phyloP scores from a whole-genome alignment of 805 yeast genomes.

The Nakazawaea wickerhamii region DNA sequence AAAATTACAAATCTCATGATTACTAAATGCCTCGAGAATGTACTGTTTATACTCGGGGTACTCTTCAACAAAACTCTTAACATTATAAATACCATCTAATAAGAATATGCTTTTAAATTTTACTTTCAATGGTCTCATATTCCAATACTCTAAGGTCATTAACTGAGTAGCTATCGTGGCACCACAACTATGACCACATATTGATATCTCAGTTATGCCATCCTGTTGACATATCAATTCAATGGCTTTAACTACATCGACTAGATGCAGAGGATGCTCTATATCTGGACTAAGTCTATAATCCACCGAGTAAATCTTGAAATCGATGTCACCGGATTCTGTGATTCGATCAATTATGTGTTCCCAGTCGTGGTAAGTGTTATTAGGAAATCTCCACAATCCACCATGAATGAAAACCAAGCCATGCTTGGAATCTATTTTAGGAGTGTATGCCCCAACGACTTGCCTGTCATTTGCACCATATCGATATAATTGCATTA shows the following conservation, averaged over 20 bases:
- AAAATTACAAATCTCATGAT: constrained; percentile 10
- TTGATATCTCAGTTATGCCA: constrained; percentile 21
- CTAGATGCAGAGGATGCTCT: constrained; percentile 55
- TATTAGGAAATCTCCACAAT: constrained; percentile 73
- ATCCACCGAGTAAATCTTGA: constrained; percentile 42
- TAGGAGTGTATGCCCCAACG: constrained; percentile 13
- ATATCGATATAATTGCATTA: neutral
- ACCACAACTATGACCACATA: constrained; percentile 81
- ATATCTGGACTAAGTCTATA: constrained; percentile 63
- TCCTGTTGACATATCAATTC: constrained; percentile 14
- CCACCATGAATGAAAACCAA: constrained; percentile 78
- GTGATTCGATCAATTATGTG: constrained; percentile 23
- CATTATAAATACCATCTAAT: constrained; percentile 69
- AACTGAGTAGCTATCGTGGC: constrained; percentile 57
- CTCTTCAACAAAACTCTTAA: constrained; percentile 45
- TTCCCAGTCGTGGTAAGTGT: constrained; percentile 53
- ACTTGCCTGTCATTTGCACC: constrained; percentile 10
- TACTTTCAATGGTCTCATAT: neutral
- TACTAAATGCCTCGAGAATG: constrained; percentile 52
- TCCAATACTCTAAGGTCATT: neutral
- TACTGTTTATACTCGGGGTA: constrained; percentile 56
- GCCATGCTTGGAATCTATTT: constrained; percentile 18
- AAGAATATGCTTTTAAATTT: constrained; percentile 25
- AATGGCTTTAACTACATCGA: constrained; percentile 49
- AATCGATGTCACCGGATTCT: too few relatives aligned